A percentile compares a stretch with the other conserved stretches of the same genome.
Conservation (phyloP, 2,329 filamentous ascomycete species). For the Elsinoe batatas region DNA sequence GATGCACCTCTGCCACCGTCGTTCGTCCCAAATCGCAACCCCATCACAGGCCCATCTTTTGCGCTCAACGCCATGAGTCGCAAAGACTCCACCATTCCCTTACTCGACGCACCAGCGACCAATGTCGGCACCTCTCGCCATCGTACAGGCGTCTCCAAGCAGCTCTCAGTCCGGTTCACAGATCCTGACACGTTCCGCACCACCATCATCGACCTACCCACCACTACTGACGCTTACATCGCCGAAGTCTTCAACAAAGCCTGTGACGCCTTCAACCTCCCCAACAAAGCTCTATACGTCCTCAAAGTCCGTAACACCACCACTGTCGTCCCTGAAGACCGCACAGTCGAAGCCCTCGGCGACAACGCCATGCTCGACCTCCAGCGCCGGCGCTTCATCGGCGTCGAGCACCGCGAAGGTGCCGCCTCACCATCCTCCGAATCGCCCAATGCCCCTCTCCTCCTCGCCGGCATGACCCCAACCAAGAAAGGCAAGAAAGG, state of each 20-base stretch:
- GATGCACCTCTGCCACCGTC: constrained; percentile 19
- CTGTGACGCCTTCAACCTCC: constrained; percentile 62
- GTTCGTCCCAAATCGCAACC: constrained; percentile 37
- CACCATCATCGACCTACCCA: constrained; percentile 61
- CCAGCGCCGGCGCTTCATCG: constrained; percentile 62
- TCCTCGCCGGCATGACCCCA: constrained; percentile 43
- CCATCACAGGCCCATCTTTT: constrained; percentile 42
- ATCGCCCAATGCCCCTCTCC: constrained; percentile 57
- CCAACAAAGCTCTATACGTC: constrained; percentile 67
- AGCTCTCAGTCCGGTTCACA: constrained; percentile 61
- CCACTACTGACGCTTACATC: constrained; percentile 74
- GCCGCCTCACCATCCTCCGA: constrained; percentile 59
- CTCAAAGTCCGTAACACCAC: constrained; percentile 67
- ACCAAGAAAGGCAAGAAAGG: constrained; percentile 36
- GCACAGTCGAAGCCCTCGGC: constrained; percentile 68
- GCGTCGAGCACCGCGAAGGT: constrained; percentile 45
- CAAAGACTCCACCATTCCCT: constrained; percentile 34
- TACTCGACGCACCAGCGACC: constrained; percentile 35
- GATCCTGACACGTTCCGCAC: constrained; percentile 56
- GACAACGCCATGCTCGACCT: constrained; percentile 67
- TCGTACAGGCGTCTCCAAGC: constrained; percentile 59
- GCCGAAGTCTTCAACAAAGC: constrained; percentile 71
- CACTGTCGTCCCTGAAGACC: constrained; percentile 65
- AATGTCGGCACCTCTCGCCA: constrained; percentile 38
- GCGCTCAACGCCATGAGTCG: constrained; percentile 34